Percentiles rank a stretch among this genome's conserved stretches.
Evolutionary conservation across 306 rosid species (phyloP).

Genomic region (Elaeagnus macrophylla): DNA sequence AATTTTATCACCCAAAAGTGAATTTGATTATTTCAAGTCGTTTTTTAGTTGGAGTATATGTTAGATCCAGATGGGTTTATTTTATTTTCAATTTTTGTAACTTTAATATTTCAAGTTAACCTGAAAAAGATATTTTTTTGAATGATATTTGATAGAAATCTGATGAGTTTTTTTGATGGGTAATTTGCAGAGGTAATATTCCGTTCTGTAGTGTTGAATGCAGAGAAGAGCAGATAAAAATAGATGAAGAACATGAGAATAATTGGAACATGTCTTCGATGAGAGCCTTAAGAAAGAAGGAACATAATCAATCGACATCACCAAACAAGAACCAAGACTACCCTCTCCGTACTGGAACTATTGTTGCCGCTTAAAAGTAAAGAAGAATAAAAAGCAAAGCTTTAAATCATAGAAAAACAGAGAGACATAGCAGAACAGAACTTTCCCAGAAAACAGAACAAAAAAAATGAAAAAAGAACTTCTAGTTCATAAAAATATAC

Average conservation of each 20-base stretch:
- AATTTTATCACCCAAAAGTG: no score
- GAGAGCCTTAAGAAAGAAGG: slow-evolving; percentile 59
- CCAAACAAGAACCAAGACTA: slow-evolving; percentile 44
- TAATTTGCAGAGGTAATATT: slow-evolving; percentile 66
- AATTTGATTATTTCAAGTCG: no score
- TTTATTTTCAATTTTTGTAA: no score
- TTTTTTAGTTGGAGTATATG: no score
- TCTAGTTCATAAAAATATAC: no score
- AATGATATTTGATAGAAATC: neutral
- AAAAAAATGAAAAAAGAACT: no score
- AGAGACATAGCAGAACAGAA: no score
- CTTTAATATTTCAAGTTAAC: no score
- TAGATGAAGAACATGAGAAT: slow-evolving; percentile 57
- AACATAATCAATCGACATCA: slow-evolving; percentile 52
- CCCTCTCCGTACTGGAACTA: slow-evolving; percentile 50
- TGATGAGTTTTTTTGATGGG: neutral
- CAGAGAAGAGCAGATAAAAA: slow-evolving; percentile 70
- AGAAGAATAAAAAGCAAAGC: neutral
- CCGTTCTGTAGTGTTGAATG: slow-evolving; percentile 95
- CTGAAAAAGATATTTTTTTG: neutral
- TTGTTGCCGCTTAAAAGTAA: slow-evolving; percentile 58
- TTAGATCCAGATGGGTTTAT: no score
- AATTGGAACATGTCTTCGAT: slow-evolving; percentile 48
- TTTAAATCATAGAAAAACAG: no score
- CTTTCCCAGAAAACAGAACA: no score